These are phyloP conservation scores for Pyricularia sp. DNA, from an alignment of 2,329 filamentous ascomycete genomes.

Conservation along the genomic window DNA sequence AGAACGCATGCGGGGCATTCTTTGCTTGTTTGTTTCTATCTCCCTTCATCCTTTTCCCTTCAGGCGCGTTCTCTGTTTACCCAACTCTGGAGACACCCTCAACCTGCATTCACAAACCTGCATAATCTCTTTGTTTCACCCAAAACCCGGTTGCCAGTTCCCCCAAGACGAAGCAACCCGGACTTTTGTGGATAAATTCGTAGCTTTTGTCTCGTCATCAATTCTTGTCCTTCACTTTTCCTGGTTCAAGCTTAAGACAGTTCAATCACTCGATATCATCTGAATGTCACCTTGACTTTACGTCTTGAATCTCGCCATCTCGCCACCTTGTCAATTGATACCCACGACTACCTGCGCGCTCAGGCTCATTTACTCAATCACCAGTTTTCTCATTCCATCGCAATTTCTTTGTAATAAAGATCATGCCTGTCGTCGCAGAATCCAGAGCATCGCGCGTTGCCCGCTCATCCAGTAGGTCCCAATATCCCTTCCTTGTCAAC, in stretches of 20 bases:
- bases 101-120: background rate
- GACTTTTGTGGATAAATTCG: no score
- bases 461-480: background rate
- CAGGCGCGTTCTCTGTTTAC: background rate
- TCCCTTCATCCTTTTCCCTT: background rate
- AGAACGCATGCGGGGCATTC: background rate
- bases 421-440: background rate
- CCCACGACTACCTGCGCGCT: background rate
- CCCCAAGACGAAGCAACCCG: no score
- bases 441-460: background rate
- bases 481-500: background rate
- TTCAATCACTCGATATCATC: background rate
- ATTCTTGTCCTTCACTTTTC: background rate
- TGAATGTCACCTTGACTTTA: background rate
- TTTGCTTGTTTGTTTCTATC: background rate
- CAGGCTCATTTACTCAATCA: background rate
- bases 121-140: background rate
- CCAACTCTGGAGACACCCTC: background rate
- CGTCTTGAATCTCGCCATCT: background rate
- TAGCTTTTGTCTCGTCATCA: background rate
- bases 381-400: background rate
- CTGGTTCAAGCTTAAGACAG: no score
- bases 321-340: background rate
- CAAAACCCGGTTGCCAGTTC: no score
- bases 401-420: background rate